Percentiles rank a stretch among this genome's conserved stretches.
Evolutionary conservation across 2,329 filamentous ascomycete species (phyloP).

Genomic region (Penicillium vulpinum): DNA sequence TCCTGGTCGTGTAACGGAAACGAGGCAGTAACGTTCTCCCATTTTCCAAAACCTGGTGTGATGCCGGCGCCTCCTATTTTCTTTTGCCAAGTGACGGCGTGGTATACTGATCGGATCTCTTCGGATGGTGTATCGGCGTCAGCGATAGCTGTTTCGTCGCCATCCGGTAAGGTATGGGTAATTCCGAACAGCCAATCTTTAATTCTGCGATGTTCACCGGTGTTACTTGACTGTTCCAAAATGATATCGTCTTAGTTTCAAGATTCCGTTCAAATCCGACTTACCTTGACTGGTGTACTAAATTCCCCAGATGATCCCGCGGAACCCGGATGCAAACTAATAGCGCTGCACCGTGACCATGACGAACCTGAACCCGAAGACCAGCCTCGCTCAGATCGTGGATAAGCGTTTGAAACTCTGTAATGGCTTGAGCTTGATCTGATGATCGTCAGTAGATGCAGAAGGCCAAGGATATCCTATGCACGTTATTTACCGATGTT

Average conservation of each 20-base stretch:
- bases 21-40: conserved; percentile 72
- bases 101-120: conserved; percentile 80
- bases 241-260: neutral
- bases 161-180: conserved; percentile 71
- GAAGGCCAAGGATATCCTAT: neutral
- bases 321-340: conserved; percentile 81
- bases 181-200: conserved; percentile 94
- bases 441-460: conserved; percentile 16
- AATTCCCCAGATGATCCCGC: conserved; percentile 72
- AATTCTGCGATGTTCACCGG: conserved; percentile 63
- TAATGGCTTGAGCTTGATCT: conserved; percentile 70
- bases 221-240: neutral
- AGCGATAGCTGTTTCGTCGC: conserved; percentile 68
- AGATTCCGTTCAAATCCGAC: neutral
- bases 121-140: conserved; percentile 87
- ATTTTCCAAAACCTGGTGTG: conserved; percentile 66
- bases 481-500: conserved; percentile 56
- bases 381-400: conserved; percentile 73
- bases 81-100: conserved; percentile 72
- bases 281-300: conserved; percentile 78
- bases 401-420: conserved; percentile 75
- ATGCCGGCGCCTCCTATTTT: conserved; percentile 79
- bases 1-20: conserved; percentile 77
- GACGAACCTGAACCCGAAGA: conserved; percentile 83
- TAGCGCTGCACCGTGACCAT: conserved; percentile 71